Conservation (phyloP, 225 moss, liverwort and hornwort species). For the Thuidium tamariscinum region DNA sequence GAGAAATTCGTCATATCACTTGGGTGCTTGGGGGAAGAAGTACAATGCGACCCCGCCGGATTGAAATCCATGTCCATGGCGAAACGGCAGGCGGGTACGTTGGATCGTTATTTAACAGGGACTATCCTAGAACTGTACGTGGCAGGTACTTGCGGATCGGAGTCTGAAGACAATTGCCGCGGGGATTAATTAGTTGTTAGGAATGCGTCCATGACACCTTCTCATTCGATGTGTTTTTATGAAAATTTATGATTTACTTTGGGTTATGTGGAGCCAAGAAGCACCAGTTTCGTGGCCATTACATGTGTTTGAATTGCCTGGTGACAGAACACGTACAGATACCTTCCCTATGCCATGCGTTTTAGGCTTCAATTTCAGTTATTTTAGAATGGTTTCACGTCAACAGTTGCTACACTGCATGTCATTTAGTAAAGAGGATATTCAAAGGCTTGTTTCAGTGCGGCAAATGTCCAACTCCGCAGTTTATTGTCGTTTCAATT, state of each 20-base stretch:
- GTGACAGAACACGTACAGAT: conserved; percentile 1
- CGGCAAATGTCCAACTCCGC: not conserved
- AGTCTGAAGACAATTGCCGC: not conserved
- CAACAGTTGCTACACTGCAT: not conserved
- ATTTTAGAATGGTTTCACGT: not conserved
- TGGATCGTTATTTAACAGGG: not conserved
- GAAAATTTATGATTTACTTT: not conserved
- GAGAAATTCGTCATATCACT: not conserved
- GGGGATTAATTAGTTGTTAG: not conserved
- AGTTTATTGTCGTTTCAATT: not conserved
- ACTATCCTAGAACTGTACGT: not conserved
- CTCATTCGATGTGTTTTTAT: not conserved
- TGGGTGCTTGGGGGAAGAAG: not conserved
- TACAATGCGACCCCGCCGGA: not conserved
- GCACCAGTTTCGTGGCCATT: conserved; percentile 32
- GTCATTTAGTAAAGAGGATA: not conserved
- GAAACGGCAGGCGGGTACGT: not conserved
- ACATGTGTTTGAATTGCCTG: conserved; percentile 27
- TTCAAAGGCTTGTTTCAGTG: not conserved
- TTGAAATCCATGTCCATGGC: not conserved
- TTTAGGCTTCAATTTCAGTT: not conserved
- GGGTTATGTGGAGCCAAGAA: conserved; percentile 9
- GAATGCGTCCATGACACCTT: not conserved
- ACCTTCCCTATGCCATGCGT: conserved; percentile 10
- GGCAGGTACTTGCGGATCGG: not conserved